Evolutionary conservation across 306 rosid species (phyloP), one percentile per base, ranked within the genome.

Genomic region (Cajanus cajan): DNA sequence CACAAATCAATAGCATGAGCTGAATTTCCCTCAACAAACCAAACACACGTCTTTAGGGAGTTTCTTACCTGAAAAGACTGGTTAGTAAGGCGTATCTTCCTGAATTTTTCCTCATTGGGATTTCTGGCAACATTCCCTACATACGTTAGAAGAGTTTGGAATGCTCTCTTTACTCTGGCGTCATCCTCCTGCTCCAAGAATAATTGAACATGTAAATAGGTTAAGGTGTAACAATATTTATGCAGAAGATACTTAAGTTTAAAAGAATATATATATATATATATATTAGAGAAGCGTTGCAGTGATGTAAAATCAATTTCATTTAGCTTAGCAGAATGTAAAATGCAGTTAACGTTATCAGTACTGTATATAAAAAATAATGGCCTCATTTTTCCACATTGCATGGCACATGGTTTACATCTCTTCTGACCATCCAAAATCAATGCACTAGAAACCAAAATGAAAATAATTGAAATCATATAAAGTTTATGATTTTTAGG

Each of bases 71-170:
- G 91, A 84, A 90, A 92, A 55, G 87, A 50, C 33, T 88, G 91
- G 51, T 95, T 92, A 82, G 72, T 83, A 45, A 91, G 92, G 64
- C 96, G 87, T 59, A 95, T 95, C 83, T 82, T 95, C 86, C 98
- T 85, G 87, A 83, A 88, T 69, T 87, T 93, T 88, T 92, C 97
- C 81, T 90, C 97, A 54, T 89, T 82, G 0, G 98, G 99, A 83
- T 82, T 90, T 82, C 83, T 87, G 57, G 91, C 96, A 13, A 95
- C 96, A 74, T 95, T 92, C 71, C 94, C 90, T 61, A 95, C 88
- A 55, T 91, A 93, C 34, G 86, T 87, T 19, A 85, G 82, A 81
- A 93, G 94, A 51, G 96, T 91, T 82, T 93, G 94, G 68, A 91
- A 93, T 54, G 97, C 96, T 71, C 28, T 85, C 85, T 74, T 89